A percentile compares a stretch with the other conserved stretches of the same genome.
Evolutionary conservation across 2,329 filamentous ascomycete species (phyloP).

Genomic region (Calonectria hongkongensis): DNA sequence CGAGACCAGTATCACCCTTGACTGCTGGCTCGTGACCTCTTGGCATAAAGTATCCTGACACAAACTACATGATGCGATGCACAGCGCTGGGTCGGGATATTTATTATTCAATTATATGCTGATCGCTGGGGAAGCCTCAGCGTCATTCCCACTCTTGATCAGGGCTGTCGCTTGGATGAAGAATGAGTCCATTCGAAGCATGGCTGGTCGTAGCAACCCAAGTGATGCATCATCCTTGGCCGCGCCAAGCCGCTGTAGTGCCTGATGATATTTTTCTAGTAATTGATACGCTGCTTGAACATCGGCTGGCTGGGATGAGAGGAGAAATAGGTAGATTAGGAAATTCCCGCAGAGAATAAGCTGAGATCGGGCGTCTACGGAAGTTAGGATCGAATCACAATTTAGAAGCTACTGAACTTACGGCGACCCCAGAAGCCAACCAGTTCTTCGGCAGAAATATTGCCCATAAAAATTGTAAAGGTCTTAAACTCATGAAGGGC

Average conservation of each 20-base stretch:
- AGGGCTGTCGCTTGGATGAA: slow-evolving; percentile 60
- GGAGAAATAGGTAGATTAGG: slow-evolving; percentile 68
- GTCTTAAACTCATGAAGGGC: slow-evolving; percentile 61
- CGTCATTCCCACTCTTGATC: slow-evolving; percentile 49
- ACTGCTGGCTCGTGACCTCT: neutral
- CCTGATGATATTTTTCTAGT: slow-evolving; percentile 61
- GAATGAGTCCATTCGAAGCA: slow-evolving; percentile 63
- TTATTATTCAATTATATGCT: slow-evolving; percentile 6
- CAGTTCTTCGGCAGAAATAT: slow-evolving; percentile 59
- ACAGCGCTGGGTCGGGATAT: neutral
- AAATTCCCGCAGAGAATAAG: slow-evolving; percentile 69
- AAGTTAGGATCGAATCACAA: slow-evolving; percentile 24
- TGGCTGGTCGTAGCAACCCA: slow-evolving; percentile 60
- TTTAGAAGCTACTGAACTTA: slow-evolving; percentile 54
- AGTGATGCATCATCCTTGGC: slow-evolving; percentile 57
- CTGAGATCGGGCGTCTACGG: slow-evolving; percentile 62
- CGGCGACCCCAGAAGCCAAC: slow-evolving; percentile 67
- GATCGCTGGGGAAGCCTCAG: slow-evolving; percentile 6
- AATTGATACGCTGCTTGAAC: slow-evolving; percentile 61
- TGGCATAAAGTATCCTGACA: neutral
- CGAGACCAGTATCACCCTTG: neutral
- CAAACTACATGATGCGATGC: neutral
- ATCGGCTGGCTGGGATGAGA: slow-evolving; percentile 61
- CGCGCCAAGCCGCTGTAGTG: slow-evolving; percentile 58
- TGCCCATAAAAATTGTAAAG: slow-evolving; percentile 62